Evolutionary conservation across 2,329 filamentous ascomycete genomes (phyloP), one percentile per base, ranked within the genome.

Genomic region (Incumbomyces lentus): DNA sequence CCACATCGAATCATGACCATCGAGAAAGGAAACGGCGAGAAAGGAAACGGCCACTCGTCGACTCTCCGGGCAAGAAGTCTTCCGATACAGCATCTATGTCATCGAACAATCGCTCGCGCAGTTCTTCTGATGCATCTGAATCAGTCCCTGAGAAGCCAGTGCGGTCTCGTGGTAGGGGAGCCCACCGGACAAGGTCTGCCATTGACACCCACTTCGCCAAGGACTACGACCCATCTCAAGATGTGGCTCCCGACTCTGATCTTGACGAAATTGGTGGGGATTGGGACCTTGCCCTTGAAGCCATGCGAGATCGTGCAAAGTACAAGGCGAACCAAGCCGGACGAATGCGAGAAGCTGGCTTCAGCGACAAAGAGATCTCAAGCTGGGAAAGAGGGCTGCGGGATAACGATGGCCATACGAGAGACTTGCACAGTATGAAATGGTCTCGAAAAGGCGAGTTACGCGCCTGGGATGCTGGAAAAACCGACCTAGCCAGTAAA

Each of bases 141-240:
- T 81, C 85, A 1, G 67, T 88, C 2, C 81, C 88, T 47, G 78
- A 82, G 2, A 68, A 90, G 16, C 81, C 7, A 14, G 29, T 78
- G 29, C 73, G 67, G 45, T 67, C 71, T n/a, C 80, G 85, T 22
- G 87, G 87, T 8, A 78, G 87, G 33, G 87, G 87, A 32, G 77
- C 77, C 12, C 71, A 77, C 33, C 79, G 76, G 8, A 29, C 1
- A 33, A 31, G 19, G 16, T 47, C 53, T 1, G 50, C 47, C 44
- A 93, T 95, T 54, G 88, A 95, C 59, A 71, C 75, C 18, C 85
- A 85, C 44, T 96, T 95, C 62, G 81, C 83, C 1, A 69, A 78
- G 1, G 74, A 64, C 14, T 82, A 82, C 56, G 70, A 82, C 50
- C 78, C 79, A 1, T 60, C 67, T 14, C 52, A 62, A 7, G 68